phyloP scores from a whole-genome alignment of 148 eudicot species.

The Diospyros lotus region DNA sequence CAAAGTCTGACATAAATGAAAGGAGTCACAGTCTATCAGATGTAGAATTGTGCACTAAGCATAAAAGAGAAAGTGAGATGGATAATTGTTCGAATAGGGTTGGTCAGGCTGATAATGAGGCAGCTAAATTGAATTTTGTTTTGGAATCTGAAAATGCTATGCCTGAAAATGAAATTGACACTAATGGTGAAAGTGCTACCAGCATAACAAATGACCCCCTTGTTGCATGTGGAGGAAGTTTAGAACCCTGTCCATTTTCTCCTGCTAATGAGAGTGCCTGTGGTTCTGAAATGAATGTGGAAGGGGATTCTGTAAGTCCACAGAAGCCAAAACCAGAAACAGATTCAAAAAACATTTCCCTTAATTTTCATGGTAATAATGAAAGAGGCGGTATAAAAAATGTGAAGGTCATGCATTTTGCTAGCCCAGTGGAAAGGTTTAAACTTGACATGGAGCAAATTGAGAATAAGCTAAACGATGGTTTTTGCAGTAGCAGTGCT shows the following conservation, averaged over 20 bases:
- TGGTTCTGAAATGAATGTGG: slow-evolving; percentile 18
- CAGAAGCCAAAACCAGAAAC: slow-evolving; percentile 18
- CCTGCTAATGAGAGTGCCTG: slow-evolving; percentile 19
- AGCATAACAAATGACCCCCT: slow-evolving; percentile 14
- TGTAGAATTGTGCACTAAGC: slow-evolving; percentile 27
- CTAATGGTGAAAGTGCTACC: slow-evolving; percentile 17
- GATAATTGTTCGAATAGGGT: slow-evolving; percentile 21
- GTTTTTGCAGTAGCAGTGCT: slow-evolving; percentile 20
- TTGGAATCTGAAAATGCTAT: slow-evolving; percentile 32
- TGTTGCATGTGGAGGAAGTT: slow-evolving; percentile 20
- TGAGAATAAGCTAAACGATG: slow-evolving; percentile 23
- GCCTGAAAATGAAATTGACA: slow-evolving; percentile 24
- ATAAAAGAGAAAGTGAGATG: slow-evolving; percentile 8
- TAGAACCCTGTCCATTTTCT: slow-evolving; percentile 15
- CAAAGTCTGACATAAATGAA: slow-evolving; percentile 11
- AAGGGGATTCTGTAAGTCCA: slow-evolving; percentile 5
- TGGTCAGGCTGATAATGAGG: slow-evolving; percentile 26
- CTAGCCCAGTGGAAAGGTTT: slow-evolving; percentile 11
- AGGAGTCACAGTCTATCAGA: not conserved
- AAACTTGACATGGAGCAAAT: slow-evolving; percentile 21
- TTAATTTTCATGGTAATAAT: slow-evolving; percentile 20
- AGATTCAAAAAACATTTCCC: slow-evolving; percentile 26
- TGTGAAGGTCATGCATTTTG: slow-evolving; percentile 16
- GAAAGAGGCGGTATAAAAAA: slow-evolving; percentile 17
- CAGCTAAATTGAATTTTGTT: slow-evolving; percentile 23